Conservation (phyloP, 2,329 filamentous ascomycete genomes). For the Alternaria sp. region DNA sequence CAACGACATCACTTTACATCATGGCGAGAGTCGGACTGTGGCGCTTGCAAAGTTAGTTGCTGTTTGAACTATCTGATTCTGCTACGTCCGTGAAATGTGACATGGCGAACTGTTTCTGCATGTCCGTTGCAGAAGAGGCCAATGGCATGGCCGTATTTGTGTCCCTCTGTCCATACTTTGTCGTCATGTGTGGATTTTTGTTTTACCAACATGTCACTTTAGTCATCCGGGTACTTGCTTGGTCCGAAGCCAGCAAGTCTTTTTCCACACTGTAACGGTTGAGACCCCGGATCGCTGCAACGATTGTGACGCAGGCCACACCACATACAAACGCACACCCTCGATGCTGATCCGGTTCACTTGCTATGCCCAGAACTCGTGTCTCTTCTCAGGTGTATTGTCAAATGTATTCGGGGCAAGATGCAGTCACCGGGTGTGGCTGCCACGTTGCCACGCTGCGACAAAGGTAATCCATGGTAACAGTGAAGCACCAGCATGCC, state of each 20-base stretch:
- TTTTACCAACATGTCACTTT: slow-evolving; percentile 8
- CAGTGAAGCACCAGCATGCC: background rate
- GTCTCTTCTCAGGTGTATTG: background rate
- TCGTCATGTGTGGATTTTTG: background rate
- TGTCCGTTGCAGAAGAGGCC: background rate
- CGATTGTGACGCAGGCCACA: background rate
- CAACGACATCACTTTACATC: slow-evolving; percentile 27
- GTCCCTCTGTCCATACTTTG: background rate
- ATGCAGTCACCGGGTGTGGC: background rate
- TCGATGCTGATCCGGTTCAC: background rate
- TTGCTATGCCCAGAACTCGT: background rate
- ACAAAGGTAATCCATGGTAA: background rate
- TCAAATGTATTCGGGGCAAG: background rate
- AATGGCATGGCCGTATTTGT: background rate
- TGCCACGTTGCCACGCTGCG: background rate
- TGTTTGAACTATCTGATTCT: slow-evolving; percentile 20
- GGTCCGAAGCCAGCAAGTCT: background rate
- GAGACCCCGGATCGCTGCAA: background rate
- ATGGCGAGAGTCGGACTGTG: slow-evolving; percentile 9
- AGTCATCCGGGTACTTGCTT: background rate
- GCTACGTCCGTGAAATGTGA: slow-evolving; percentile 19
- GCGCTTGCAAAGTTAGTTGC: slow-evolving; percentile 21
- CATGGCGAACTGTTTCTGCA: slow-evolving; percentile 24
- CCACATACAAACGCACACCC: background rate
- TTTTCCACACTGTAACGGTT: background rate